These are phyloP conservation scores for Colletotrichum plurivorum DNA, from an alignment of 2,329 filamentous ascomycete species.

Conservation along the genomic window DNA sequence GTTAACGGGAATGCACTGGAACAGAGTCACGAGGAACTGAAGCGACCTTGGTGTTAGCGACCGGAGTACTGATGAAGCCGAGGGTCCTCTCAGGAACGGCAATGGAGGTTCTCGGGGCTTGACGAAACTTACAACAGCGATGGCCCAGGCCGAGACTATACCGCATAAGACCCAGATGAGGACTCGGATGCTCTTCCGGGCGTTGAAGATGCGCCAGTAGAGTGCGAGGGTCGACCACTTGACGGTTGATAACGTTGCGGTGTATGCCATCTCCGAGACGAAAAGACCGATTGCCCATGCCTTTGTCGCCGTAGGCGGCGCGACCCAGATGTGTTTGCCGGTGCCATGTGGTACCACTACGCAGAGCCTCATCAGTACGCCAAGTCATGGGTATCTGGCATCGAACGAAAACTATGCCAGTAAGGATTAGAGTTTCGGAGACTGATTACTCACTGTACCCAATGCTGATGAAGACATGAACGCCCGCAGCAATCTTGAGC, in stretches of 20 bases:
- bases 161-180: constrained; percentile 41
- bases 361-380: neutral
- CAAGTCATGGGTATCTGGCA: neutral
- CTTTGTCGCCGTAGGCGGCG: constrained; percentile 39
- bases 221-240: constrained; percentile 46
- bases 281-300: constrained; percentile 44
- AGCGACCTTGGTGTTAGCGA: too few species aligned
- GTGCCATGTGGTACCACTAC: constrained; percentile 43
- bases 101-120: neutral
- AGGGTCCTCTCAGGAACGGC: neutral
- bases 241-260: constrained; percentile 40
- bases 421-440: too few species aligned
- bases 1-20: constrained; percentile 41
- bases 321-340: constrained; percentile 45
- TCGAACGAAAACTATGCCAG: neutral
- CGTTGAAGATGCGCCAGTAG: constrained; percentile 45
- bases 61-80: too few species aligned
- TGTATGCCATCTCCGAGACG: constrained; percentile 43
- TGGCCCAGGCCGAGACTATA: constrained; percentile 41
- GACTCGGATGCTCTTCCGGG: constrained; percentile 41
- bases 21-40: constrained; percentile 40
- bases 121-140: constrained; percentile 40
- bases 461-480: constrained; percentile 39
- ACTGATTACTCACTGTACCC: constrained; percentile 41
- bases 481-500: constrained; percentile 31